These are phyloP conservation scores for Arthrobotrys musiformis DNA, from an alignment of 2,329 filamentous ascomycete species.

Conservation along the genomic window DNA sequence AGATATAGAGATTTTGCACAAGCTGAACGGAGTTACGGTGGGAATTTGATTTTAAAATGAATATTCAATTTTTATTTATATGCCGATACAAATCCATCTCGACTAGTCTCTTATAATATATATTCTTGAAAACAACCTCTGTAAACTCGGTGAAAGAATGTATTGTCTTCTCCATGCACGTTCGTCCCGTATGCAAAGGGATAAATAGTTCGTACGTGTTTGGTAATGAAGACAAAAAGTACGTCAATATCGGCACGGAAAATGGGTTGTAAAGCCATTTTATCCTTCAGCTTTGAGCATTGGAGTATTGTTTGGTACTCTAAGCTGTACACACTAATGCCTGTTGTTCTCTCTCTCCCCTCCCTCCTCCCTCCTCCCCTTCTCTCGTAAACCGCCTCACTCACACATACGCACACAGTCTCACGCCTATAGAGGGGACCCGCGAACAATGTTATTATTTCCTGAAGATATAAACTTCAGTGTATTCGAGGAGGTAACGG, in stretches of 20 bases:
- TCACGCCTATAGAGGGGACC: constrained; percentile 13
- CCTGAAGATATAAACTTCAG: constrained; percentile 50
- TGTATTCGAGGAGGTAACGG: constrained; percentile 27
- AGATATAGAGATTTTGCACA: neutral
- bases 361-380: constrained; percentile 7
- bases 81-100: too few species aligned
- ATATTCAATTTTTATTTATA: neutral
- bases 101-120: too few species aligned
- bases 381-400: neutral
- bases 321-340: constrained; percentile 69
- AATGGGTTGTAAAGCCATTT: constrained; percentile 58
- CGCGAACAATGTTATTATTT: constrained; percentile 14
- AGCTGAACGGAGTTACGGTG: neutral
- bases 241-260: constrained; percentile 67
- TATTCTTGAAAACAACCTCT: too few species aligned
- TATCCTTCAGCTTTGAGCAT: constrained; percentile 59
- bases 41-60: neutral
- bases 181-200: constrained; percentile 66
- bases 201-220: constrained; percentile 67
- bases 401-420: neutral
- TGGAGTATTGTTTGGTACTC: constrained; percentile 63
- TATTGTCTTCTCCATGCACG: constrained; percentile 74
- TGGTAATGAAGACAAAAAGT: constrained; percentile 71
- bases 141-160: constrained; percentile 61
- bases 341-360: constrained; percentile 34